A percentile compares a stretch with the other conserved stretches of the same genome.
phyloP scores from a whole-genome alignment of 306 rosid species.

The Purshia tridentata region DNA sequence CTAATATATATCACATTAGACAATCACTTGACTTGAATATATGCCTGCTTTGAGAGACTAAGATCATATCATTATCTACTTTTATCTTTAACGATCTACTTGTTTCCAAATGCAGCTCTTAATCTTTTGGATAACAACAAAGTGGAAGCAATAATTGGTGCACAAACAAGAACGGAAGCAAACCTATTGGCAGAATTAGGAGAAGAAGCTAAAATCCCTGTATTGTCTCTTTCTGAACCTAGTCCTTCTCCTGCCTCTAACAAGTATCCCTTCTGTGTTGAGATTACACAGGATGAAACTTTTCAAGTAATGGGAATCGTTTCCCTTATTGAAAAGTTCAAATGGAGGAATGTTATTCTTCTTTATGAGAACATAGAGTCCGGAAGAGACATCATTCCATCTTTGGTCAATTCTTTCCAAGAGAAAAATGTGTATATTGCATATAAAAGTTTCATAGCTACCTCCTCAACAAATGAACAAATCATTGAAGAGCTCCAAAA shows the following conservation, averaged over 20 bases:
- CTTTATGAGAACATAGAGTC: neutral
- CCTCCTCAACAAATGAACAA: constrained; percentile 6
- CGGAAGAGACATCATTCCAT: neutral
- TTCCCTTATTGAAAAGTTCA: constrained; percentile 2
- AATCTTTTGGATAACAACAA: constrained; percentile 8
- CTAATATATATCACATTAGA: too few species aligned
- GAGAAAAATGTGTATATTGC: neutral
- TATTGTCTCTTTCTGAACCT: constrained; percentile 10
- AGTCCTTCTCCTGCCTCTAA: neutral
- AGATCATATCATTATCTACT: too few species aligned
- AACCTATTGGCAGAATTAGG: constrained; percentile 22
- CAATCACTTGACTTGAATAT: too few species aligned
- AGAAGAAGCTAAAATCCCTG: constrained; percentile 15
- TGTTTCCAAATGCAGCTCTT: constrained; percentile 14
- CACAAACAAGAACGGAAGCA: constrained; percentile 23
- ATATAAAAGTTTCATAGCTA: neutral
- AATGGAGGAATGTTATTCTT: constrained; percentile 14
- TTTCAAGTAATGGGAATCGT: neutral
- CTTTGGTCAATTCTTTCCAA: neutral
- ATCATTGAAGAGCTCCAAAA: constrained; percentile 6
- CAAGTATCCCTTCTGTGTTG: constrained; percentile 12
- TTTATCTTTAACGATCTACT: too few species aligned
- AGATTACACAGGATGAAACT: constrained; percentile 2
- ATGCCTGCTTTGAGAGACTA: too few species aligned
- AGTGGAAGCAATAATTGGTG: constrained; percentile 22